phyloP scores from a whole-genome alignment of 495 filamentous ascomycete genomes.

The Choiromyces venosus region DNA sequence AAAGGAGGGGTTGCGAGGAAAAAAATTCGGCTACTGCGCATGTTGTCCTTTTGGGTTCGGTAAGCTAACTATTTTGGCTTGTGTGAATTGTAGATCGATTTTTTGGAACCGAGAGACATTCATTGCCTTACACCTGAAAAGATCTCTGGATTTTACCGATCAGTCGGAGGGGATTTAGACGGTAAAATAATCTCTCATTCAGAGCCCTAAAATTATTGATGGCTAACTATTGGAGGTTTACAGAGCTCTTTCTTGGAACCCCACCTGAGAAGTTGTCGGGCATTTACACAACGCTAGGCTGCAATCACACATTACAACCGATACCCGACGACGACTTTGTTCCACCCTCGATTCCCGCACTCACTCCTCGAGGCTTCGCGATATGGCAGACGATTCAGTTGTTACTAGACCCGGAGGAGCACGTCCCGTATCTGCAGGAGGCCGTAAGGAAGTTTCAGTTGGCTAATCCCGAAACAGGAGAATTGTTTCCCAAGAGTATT shows the following conservation, averaged over 20 bases:
- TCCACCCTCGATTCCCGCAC: conserved; percentile 69
- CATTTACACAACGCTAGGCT: conserved; percentile 87
- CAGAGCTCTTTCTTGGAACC: conserved; percentile 71
- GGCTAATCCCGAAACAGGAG: conserved; percentile 62
- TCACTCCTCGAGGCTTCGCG: conserved; percentile 78
- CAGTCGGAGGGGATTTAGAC: conserved; percentile 86
- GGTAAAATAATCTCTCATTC: conserved; percentile 36
- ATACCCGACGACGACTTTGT: conserved; percentile 65
- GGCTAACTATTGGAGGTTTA: conserved; percentile 10
- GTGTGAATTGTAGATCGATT: conserved; percentile 48
- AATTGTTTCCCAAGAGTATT: conserved; percentile 68
- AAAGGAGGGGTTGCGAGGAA: not conserved
- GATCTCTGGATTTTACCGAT: conserved; percentile 80
- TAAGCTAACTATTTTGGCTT: conserved; percentile 22
- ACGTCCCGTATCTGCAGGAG: conserved; percentile 74
- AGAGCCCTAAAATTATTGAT: conserved; percentile 13
- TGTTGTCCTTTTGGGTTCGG: conserved; percentile 3
- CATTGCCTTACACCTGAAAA: conserved; percentile 70
- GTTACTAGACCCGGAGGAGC: conserved; percentile 79
- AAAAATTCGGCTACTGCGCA: conserved; percentile 6
- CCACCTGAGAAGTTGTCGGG: conserved; percentile 69
- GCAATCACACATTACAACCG: conserved; percentile 67
- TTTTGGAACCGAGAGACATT: conserved; percentile 61
- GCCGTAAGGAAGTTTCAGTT: conserved; percentile 73
- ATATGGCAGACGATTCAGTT: conserved; percentile 93